These are phyloP conservation scores for Aurinia saxatilis DNA, from an alignment of 345 rosid genomes.

Conservation along the genomic window DNA sequence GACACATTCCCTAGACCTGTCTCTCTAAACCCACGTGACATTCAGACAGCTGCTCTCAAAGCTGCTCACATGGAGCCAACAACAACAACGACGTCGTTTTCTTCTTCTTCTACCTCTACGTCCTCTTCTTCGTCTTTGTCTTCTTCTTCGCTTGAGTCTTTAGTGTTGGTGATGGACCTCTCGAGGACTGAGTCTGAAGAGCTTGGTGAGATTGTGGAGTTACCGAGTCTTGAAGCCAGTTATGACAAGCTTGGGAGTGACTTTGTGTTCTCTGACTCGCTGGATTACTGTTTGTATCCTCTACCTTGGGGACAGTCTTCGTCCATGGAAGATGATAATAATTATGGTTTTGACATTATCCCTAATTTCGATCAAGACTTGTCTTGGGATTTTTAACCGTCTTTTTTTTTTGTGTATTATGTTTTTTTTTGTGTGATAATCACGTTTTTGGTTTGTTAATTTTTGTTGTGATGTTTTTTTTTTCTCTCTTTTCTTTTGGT, in stretches of 20 bases:
- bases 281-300: conserved; percentile 37
- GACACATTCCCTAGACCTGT: conserved; percentile 63
- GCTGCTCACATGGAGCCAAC: conserved; percentile 72
- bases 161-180: conserved; percentile 45
- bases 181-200: conserved; percentile 46
- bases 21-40: conserved; percentile 71
- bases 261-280: conserved; percentile 43
- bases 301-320: conserved; percentile 40
- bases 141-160: conserved; percentile 33
- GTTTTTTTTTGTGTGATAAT: neutral
- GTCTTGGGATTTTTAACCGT: conserved; percentile 21
- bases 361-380: conserved; percentile 15
- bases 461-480: neutral
- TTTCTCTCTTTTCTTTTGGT: conserved; percentile 4
- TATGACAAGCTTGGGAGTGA: conserved; percentile 36
- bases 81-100: conserved; percentile 18
- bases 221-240: conserved; percentile 58
- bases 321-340: conserved; percentile 33
- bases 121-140: conserved; percentile 3
- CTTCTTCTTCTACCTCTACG: neutral
- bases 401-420: neutral
- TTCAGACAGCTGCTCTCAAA: conserved; percentile 86
- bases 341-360: conserved; percentile 17
- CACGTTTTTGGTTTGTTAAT: neutral
- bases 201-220: conserved; percentile 67